These are phyloP conservation scores for Aechmea fasciata DNA, from an alignment of 176 grass and related monocot genomes.

Conservation along the genomic window DNA sequence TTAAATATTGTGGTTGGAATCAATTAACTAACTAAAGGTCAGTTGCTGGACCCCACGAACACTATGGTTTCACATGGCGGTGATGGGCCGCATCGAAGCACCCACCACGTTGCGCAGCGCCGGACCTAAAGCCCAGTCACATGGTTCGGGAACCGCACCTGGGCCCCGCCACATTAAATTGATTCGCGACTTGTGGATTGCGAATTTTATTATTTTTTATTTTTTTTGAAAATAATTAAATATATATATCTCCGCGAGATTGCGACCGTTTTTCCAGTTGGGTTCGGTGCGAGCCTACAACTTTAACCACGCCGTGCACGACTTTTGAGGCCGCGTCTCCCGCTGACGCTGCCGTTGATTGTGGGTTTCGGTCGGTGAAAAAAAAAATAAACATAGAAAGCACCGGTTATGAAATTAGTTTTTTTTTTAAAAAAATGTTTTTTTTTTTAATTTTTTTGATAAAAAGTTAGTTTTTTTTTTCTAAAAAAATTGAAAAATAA, in stretches of 20 bases:
- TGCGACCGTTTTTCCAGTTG: background rate
- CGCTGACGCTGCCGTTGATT: background rate
- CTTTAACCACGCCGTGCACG: background rate
- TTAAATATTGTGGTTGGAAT: background rate
- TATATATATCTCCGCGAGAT: background rate
- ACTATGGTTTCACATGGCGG: slow-evolving; percentile 30
- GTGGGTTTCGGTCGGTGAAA: background rate
- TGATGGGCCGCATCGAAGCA: slow-evolving; percentile 9
- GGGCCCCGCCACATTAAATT: background rate
- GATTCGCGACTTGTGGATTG: no score
- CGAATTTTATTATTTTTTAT: no score
- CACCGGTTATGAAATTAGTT: no score
- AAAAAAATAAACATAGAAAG: no score
- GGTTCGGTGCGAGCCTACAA: no score
- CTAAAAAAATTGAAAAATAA: no score
- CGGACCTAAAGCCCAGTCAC: slow-evolving; percentile 6
- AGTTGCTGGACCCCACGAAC: background rate
- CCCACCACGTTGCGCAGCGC: slow-evolving; percentile 25
- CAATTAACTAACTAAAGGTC: background rate
- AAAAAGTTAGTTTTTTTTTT: no score
- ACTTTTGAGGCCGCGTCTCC: background rate
- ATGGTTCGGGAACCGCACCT: slow-evolving; percentile 16
- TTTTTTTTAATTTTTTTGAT: no score
- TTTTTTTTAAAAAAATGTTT: no score
- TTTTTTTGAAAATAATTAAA: no score